Percentiles rank a stretch among this genome's conserved stretches.
Conservation (phyloP, 768 basidiomycete genomes). For the Epithele typhae region DNA sequence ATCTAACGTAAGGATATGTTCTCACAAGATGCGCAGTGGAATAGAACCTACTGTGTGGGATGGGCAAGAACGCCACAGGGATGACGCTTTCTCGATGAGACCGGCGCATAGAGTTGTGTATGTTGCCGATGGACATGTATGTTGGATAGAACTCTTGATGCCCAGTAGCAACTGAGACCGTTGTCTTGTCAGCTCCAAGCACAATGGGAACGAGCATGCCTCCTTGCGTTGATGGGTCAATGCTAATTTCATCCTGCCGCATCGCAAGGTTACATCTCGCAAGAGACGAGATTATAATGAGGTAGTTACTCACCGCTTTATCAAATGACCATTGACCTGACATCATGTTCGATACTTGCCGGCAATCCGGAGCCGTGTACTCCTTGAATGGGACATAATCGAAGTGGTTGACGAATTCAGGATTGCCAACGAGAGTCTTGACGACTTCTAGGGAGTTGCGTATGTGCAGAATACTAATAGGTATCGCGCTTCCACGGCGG, state of each 20-base stretch:
- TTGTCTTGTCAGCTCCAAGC: constrained; percentile 25
- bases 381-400: no score
- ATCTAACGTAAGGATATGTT: neutral
- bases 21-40: no score
- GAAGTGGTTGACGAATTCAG: no score
- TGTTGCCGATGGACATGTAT: constrained; percentile 22
- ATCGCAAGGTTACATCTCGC: neutral
- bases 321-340: neutral
- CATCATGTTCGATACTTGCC: neutral
- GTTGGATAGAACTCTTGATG: constrained; percentile 25
- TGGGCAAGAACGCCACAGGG: constrained; percentile 22
- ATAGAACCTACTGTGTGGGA: constrained; percentile 26
- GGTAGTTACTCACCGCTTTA: neutral
- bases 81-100: constrained; percentile 18
- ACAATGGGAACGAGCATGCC: constrained; percentile 22
- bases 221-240: constrained; percentile 1
- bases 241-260: neutral
- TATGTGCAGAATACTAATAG: no score
- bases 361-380: no score
- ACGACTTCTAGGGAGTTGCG: no score
- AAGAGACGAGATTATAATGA: no score
- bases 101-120: constrained; percentile 18
- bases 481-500: no score
- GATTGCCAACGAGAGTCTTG: no score
- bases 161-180: constrained; percentile 21